A percentile compares a stretch with the other conserved stretches of the same genome.
phyloP scores from a whole-genome alignment of 345 rosid species.

The Brassica juncea region DNA sequence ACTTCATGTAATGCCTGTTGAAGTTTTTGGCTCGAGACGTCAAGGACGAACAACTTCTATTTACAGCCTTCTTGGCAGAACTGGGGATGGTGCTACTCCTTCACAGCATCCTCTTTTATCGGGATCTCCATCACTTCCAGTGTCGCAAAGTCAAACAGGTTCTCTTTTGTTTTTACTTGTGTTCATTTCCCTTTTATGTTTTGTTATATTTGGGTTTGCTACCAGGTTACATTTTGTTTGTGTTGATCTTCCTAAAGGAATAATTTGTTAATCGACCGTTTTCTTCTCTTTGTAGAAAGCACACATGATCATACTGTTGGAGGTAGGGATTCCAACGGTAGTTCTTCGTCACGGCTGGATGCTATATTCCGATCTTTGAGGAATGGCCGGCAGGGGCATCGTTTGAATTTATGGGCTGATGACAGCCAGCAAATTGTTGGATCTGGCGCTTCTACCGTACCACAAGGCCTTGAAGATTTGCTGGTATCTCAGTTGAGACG shows the following conservation, averaged over 20 bases:
- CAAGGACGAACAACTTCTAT: slow-evolving; percentile 94
- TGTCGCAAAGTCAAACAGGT: slow-evolving; percentile 70
- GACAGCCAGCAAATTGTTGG: slow-evolving; percentile 78
- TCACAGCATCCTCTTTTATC: slow-evolving; percentile 85
- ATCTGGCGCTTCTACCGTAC: slow-evolving; percentile 67
- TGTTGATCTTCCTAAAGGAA: not conserved
- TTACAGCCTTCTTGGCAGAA: slow-evolving; percentile 86
- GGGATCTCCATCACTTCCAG: slow-evolving; percentile 56
- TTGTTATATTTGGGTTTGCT: not conserved
- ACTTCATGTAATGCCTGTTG: slow-evolving; percentile 95
- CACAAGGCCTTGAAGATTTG: slow-evolving; percentile 90
- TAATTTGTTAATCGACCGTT: slow-evolving; percentile 23
- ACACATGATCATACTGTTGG: slow-evolving; percentile 48
- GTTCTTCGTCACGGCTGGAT: slow-evolving; percentile 62
- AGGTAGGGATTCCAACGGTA: slow-evolving; percentile 56
- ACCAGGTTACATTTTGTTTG: not conserved
- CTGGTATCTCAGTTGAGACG: slow-evolving; percentile 86
- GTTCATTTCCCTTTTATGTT: not conserved
- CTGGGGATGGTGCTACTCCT: slow-evolving; percentile 61
- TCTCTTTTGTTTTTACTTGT: slow-evolving; percentile 4
- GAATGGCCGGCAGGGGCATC: slow-evolving; percentile 84
- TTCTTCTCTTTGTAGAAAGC: slow-evolving; percentile 46
- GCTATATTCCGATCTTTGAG: slow-evolving; percentile 83
- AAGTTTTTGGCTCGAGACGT: slow-evolving; percentile 95
- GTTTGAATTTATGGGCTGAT: slow-evolving; percentile 89